Percentiles rank a stretch among this genome's conserved stretches.
These are phyloP conservation scores for Chalciporus sp. DNA, from an alignment of 1,284 basidiomycete genomes.

Conservation along the genomic window DNA sequence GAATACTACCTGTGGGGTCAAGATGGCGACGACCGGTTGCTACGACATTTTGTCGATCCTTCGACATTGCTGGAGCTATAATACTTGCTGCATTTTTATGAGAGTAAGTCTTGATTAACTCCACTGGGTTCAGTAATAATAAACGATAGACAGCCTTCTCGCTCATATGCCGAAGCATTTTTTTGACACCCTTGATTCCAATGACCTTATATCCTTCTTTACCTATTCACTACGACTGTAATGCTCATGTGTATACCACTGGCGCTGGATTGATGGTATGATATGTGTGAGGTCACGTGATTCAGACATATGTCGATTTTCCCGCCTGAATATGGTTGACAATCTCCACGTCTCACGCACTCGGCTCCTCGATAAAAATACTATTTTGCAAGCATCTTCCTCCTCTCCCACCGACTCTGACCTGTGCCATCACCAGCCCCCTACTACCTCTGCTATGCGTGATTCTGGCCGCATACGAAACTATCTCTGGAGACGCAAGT, in stretches of 20 bases:
- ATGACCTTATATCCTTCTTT: slow-evolving; percentile 11
- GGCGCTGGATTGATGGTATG: not conserved
- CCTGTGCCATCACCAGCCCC: not conserved
- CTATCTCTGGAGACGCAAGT: slow-evolving; percentile 48
- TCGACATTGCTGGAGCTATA: slow-evolving; percentile 33
- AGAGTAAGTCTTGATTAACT: slow-evolving; percentile 19
- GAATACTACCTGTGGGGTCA: slow-evolving; percentile 45
- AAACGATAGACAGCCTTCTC: slow-evolving; percentile 10
- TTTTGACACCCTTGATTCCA: slow-evolving; percentile 4
- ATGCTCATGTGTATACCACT: slow-evolving; percentile 11
- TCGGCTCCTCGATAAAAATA: slow-evolving; percentile 5
- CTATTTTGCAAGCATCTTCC: not conserved
- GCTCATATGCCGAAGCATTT: slow-evolving; percentile 1
- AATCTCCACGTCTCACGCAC: slow-evolving; percentile 13
- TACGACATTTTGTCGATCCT: slow-evolving; percentile 36
- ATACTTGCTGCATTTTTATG: not conserved
- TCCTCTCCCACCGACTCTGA: slow-evolving; percentile 1
- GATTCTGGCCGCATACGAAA: slow-evolving; percentile 30
- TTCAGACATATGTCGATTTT: not conserved
- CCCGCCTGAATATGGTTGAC: too few species aligned
- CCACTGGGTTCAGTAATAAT: slow-evolving; percentile 5
- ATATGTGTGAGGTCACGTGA: slow-evolving; percentile 14
- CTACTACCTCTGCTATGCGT: slow-evolving; percentile 6
- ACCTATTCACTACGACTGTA: slow-evolving; percentile 24
- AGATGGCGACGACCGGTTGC: slow-evolving; percentile 37